A percentile compares a stretch with the other conserved stretches of the same genome.
phyloP scores from a whole-genome alignment of 352 stramenopile species.

The Phytophthora citrophthora region DNA sequence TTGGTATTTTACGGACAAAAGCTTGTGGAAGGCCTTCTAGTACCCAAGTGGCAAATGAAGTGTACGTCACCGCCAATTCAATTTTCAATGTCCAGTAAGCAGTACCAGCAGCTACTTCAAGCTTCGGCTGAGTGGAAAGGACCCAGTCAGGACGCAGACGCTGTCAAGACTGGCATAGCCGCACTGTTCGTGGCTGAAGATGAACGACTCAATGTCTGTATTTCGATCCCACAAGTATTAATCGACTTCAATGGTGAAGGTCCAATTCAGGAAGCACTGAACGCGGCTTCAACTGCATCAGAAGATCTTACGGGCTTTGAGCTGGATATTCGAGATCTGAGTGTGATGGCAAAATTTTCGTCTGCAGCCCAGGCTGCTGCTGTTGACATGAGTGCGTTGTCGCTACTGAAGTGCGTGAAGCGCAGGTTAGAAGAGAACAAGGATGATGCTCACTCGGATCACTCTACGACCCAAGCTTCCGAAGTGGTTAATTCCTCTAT shows the following conservation, averaged over 20 bases:
- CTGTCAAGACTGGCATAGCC: background rate
- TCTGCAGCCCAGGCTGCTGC: constrained; percentile 56
- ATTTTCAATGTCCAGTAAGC: constrained; percentile 68
- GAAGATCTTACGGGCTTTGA: constrained; percentile 58
- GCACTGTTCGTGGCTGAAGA: constrained; percentile 64
- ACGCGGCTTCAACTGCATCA: constrained; percentile 6
- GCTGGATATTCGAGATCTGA: constrained; percentile 63
- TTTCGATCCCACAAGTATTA: constrained; percentile 72
- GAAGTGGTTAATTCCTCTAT: constrained; percentile 3
- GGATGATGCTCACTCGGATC: constrained; percentile 24
- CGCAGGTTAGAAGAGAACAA: constrained; percentile 31
- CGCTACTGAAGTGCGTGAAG: constrained; percentile 52
- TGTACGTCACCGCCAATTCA: constrained; percentile 77
- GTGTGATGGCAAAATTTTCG: constrained; percentile 70
- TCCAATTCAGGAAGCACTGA: constrained; percentile 19
- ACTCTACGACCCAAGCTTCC: constrained; percentile 35
- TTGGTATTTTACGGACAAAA: constrained; percentile 76
- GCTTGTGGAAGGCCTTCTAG: constrained; percentile 37
- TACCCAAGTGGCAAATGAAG: constrained; percentile 65
- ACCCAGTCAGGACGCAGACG: constrained; percentile 1
- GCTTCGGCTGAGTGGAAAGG: constrained; percentile 63
- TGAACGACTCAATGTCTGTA: constrained; percentile 61
- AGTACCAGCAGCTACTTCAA: constrained; percentile 74
- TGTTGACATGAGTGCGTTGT: constrained; percentile 50
- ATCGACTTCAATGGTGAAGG: constrained; percentile 68